Evolutionary conservation across 2,329 filamentous ascomycete species (phyloP).

Genomic region (Ilyonectria destructans): DNA sequence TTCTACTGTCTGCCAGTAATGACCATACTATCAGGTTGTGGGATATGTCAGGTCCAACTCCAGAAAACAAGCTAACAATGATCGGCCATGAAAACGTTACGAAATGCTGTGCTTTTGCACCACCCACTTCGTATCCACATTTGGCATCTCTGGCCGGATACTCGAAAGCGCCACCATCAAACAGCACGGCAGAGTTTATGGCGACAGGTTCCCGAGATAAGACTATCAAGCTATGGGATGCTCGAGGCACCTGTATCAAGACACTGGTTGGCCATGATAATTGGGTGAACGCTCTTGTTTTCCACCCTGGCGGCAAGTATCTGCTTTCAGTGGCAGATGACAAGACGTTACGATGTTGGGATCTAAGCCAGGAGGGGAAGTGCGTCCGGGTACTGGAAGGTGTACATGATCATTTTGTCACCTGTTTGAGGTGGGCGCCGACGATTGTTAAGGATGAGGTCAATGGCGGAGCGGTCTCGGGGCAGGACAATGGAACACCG

Average conservation of each 20-base stretch:
- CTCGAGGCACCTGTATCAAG: constrained; percentile 86
- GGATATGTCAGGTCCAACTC: constrained; percentile 79
- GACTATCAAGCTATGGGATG: constrained; percentile 90
- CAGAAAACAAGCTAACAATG: constrained; percentile 84
- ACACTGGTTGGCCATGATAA: constrained; percentile 92
- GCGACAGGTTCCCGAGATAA: constrained; percentile 93
- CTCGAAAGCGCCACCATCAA: constrained; percentile 84
- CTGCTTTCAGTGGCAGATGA: constrained; percentile 90
- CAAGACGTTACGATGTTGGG: constrained; percentile 78
- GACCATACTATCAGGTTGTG: constrained; percentile 88
- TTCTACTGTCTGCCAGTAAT: constrained; percentile 85
- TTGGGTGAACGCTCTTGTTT: constrained; percentile 89
- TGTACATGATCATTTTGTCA: too few species aligned
- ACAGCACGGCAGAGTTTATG: constrained; percentile 87
- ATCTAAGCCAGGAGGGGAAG: too few species aligned
- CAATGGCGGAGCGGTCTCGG: too few species aligned
- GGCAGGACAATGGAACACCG: too few species aligned
- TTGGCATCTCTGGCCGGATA: constrained; percentile 85
- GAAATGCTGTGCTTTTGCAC: constrained; percentile 90
- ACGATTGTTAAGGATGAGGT: too few species aligned
- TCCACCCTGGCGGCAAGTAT: constrained; percentile 94
- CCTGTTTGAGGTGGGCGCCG: too few species aligned
- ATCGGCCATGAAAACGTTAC: constrained; percentile 90
- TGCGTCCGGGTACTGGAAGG: too few species aligned
- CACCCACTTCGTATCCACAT: constrained; percentile 82